Evolutionary conservation across 2,329 filamentous ascomycete species (phyloP).

Genomic region (Aureobasidium uvarum): DNA sequence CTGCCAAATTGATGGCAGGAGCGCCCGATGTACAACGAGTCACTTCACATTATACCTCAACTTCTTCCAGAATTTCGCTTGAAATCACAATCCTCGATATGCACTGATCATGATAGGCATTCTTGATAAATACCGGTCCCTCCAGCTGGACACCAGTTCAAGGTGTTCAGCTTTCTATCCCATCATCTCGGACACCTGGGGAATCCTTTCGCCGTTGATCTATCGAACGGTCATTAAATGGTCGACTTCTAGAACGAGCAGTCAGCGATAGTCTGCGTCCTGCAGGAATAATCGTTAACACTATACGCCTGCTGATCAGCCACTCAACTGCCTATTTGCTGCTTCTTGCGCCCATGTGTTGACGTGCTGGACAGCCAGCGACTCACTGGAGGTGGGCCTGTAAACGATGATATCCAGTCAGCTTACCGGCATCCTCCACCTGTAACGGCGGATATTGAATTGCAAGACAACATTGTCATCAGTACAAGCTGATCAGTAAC

Average conservation of each 20-base stretch:
- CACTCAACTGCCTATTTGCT: neutral
- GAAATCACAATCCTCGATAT: neutral
- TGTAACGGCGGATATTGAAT: constrained; percentile 1
- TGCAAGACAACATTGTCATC: constrained; percentile 1
- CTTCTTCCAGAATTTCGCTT: neutral
- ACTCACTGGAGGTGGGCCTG: neutral
- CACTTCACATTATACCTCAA: neutral
- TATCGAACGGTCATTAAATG: neutral
- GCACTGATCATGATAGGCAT: too few species aligned
- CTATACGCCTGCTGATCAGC: neutral
- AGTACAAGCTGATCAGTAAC: neutral
- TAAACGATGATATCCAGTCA: neutral
- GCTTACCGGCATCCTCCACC: neutral
- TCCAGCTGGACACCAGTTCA: neutral
- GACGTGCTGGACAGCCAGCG: neutral
- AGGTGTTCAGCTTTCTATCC: neutral
- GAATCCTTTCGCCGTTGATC: neutral
- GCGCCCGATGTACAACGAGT: neutral
- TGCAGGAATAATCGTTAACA: neutral
- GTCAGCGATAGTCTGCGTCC: neutral
- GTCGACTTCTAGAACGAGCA: neutral
- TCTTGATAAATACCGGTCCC: neutral
- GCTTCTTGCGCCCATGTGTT: neutral
- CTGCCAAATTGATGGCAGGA: neutral
- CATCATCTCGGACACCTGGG: neutral